Base-by-base conservation (phyloP, 2,329 filamentous ascomycete species). In the Pyricularia grisea region DNA sequence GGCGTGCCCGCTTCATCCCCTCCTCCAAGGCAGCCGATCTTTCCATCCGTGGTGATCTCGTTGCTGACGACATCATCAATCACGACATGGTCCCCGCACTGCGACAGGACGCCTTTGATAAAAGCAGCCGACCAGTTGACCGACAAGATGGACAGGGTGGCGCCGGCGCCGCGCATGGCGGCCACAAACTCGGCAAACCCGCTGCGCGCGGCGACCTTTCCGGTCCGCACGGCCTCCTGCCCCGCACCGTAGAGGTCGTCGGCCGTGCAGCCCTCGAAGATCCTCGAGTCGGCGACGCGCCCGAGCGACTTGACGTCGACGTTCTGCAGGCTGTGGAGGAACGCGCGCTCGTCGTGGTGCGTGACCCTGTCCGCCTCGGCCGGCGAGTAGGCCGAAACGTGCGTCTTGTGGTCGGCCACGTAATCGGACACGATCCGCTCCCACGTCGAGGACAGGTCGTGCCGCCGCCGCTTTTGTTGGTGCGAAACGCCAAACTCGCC, bases 241-340 rank as follows among this genome's bases (percentile, higher is more conserved):
- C 83, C 84, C 10, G 82, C 80, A 25, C 72, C 74, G 23, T 74
- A 73, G 64, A 85, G 73, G 1, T 75, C 73, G 11, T 72, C 73
- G 1, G 69, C 70, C 2, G 70, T 72, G 58, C 86, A 73, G 1
- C 79, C 80, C 0, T 73, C 73, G 73, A 88, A 87, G 30, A 88
- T 72, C 7, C 78, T 77, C 1, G 80, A 80, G 17, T 72, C 74
- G 50, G 77, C 78, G 2, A 87, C 79, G 10, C 84, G 78, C 9
- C 68, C 73, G 14, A 86, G 76, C 4, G 85, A 87, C 12, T 74
- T 73, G 69, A 78, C 74, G 74, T 88, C 86, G 14, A 85, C 77
- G 5, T 71, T 71, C 42, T 78, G 78, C 72, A 83, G 74, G 23
- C 78, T 80, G 12, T 79, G 77, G 25, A 86, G 77, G 69, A 80